Evolutionary conservation across 1,284 basidiomycete genomes (phyloP).

Genomic region (Ceratobasidium sp.): DNA sequence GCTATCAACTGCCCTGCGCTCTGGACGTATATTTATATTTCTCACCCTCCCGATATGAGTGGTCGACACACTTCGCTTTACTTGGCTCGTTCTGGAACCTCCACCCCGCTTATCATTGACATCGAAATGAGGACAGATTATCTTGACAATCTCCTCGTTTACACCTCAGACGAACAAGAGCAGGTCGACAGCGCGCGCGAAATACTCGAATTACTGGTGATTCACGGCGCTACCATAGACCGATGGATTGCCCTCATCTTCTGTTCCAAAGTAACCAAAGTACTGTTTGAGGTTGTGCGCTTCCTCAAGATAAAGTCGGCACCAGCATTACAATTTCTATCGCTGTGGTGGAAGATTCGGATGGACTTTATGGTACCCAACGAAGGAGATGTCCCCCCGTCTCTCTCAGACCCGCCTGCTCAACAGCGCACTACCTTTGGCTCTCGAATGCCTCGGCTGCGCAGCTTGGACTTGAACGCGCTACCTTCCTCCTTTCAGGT

Average conservation of each 20-base stretch:
- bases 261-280: neutral
- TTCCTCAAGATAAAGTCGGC: neutral
- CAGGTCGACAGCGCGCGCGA: neutral
- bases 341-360: neutral
- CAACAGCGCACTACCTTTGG: no score
- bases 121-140: constrained; percentile 11
- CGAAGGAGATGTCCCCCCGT: neutral
- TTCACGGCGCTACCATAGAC: neutral
- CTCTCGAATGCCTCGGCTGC: neutral
- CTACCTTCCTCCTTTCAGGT: constrained; percentile 8
- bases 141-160: neutral
- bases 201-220: neutral
- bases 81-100: neutral
- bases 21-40: constrained; percentile 36
- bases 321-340: neutral
- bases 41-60: neutral
- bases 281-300: neutral
- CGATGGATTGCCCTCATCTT: constrained; percentile 5
- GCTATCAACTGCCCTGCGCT: constrained; percentile 21
- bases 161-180: no score
- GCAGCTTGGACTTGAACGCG: neutral
- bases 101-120: constrained; percentile 10
- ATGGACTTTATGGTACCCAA: neutral
- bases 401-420: no score
- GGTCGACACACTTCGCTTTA: neutral